These are phyloP conservation scores for Penicillium bialowiezense DNA, from an alignment of 495 filamentous ascomycete species.

Conservation along the genomic window DNA sequence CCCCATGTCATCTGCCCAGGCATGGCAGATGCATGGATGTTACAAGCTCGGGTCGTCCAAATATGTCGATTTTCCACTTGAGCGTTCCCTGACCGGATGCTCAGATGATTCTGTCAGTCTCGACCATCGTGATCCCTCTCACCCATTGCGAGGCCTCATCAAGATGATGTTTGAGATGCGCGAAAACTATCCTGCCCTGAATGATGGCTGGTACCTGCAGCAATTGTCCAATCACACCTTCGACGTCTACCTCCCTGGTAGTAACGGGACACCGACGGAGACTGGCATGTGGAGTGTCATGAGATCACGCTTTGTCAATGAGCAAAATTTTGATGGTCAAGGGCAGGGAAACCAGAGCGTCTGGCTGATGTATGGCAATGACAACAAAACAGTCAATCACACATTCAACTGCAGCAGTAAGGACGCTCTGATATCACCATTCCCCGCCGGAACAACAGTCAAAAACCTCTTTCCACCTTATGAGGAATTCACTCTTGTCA, in stretches of 20 bases:
- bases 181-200: constrained; percentile 42
- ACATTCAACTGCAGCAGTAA: constrained; percentile 38
- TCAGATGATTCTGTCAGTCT: constrained; percentile 47
- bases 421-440: constrained; percentile 42
- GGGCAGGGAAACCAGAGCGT: constrained; percentile 45
- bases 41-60: constrained; percentile 43
- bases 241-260: constrained; percentile 43
- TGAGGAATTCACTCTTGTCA: constrained; percentile 38
- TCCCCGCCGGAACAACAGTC: constrained; percentile 38
- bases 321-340: constrained; percentile 41
- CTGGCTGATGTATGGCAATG: constrained; percentile 49
- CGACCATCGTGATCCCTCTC: constrained; percentile 52
- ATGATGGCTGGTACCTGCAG: constrained; percentile 43
- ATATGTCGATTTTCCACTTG: constrained; percentile 41
- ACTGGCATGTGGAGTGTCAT: constrained; percentile 47
- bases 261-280: constrained; percentile 39
- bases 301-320: constrained; percentile 30
- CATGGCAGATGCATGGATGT: constrained; percentile 52
- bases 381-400: constrained; percentile 40
- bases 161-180: constrained; percentile 48
- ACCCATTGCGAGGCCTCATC: constrained; percentile 44
- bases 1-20: constrained; percentile 44
- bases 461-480: constrained; percentile 51
- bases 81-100: constrained; percentile 39
- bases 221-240: constrained; percentile 40